Conservation (phyloP, 176 grass and related monocot species). For the Aegilops speltoides region DNA sequence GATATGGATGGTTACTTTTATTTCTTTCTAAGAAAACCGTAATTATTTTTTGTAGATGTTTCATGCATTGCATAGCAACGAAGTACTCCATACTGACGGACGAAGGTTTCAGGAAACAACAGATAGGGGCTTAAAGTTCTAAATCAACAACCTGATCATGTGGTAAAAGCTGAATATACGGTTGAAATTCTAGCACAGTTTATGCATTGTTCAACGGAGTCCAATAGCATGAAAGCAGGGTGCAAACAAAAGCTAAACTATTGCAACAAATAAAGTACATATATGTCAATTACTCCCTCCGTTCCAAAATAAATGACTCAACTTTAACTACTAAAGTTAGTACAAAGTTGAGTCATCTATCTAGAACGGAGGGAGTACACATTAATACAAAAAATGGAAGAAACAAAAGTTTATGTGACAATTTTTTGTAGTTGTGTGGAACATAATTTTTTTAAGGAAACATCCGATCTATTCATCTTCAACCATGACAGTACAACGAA, state of each 20-base stretch:
- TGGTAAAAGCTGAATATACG: background rate
- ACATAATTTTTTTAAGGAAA: too few species aligned
- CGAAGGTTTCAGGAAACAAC: background rate
- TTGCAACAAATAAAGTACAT: background rate
- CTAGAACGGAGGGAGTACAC: too few species aligned
- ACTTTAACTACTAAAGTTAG: too few species aligned
- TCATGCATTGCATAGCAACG: background rate
- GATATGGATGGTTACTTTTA: background rate
- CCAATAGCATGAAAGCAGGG: background rate
- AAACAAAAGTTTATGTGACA: background rate
- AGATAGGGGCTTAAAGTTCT: background rate
- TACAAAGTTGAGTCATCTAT: too few species aligned
- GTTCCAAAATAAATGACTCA: too few species aligned
- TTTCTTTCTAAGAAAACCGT: background rate
- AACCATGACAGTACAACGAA: too few species aligned
- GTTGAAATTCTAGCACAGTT: background rate
- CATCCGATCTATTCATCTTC: too few species aligned
- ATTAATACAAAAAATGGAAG: too few species aligned
- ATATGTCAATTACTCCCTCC: background rate
- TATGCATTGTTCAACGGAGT: background rate
- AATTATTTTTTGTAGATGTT: background rate
- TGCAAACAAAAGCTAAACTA: background rate
- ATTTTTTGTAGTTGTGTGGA: too few species aligned
- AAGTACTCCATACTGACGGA: background rate
- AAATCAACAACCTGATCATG: background rate